Evolutionary conservation across 768 basidiomycete genomes (phyloP).

Genomic region (Psilocybe cubensis): DNA sequence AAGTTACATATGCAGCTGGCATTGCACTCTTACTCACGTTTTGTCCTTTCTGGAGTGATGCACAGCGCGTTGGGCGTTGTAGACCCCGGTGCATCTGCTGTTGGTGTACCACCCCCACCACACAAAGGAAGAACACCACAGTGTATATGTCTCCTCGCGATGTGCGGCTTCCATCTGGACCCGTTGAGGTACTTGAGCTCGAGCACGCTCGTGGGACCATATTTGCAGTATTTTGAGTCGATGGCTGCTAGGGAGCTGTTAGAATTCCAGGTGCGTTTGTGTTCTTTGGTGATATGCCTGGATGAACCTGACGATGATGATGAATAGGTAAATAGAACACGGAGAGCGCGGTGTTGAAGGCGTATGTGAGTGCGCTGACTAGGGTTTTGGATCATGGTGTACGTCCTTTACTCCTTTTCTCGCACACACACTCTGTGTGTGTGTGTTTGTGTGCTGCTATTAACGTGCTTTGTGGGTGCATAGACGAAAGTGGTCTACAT

Average conservation of each 20-base stretch:
- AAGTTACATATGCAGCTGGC: too few relatives aligned
- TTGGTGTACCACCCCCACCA: too few relatives aligned
- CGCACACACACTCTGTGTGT: neutral
- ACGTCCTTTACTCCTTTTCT: constrained; percentile 24
- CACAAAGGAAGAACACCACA: constrained; percentile 38
- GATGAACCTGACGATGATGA: neutral
- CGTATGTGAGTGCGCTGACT: constrained; percentile 73
- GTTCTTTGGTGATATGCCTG: constrained; percentile 1
- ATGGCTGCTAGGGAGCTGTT: constrained; percentile 90
- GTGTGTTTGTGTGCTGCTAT: constrained; percentile 3
- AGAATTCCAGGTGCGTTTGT: constrained; percentile 80
- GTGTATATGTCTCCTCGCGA: constrained; percentile 72
- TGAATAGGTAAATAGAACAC: constrained; percentile 60
- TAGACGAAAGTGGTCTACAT: constrained; percentile 86
- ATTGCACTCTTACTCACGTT: too few relatives aligned
- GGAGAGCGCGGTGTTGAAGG: constrained; percentile 76
- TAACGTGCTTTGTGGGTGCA: neutral
- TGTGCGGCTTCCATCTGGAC: constrained; percentile 87
- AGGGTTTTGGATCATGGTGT: constrained; percentile 82
- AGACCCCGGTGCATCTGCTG: too few relatives aligned
- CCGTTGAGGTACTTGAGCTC: constrained; percentile 77
- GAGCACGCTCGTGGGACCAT: constrained; percentile 76
- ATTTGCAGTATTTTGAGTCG: constrained; percentile 83
- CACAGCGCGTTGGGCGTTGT: neutral
- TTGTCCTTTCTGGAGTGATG: neutral